Percentiles rank a stretch among this genome's conserved stretches.
phyloP scores from a whole-genome alignment of 257 asterid species.

The Rehmannia glutinosa region DNA sequence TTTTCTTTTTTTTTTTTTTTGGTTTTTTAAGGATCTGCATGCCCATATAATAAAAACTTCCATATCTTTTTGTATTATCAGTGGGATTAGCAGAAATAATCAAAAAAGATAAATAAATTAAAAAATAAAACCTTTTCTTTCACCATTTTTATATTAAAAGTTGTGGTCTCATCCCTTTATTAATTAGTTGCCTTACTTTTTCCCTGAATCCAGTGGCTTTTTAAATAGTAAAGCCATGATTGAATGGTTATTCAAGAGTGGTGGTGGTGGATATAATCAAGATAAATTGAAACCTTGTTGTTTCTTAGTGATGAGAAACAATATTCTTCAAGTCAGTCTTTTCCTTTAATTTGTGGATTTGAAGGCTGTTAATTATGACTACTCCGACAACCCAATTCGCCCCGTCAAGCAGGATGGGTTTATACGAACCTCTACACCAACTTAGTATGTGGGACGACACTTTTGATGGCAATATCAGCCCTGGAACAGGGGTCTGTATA shows the following conservation, averaged over 20 bases:
- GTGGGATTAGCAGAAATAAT: background rate
- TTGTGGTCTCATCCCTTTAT: slow-evolving; percentile 23
- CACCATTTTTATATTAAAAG: slow-evolving; percentile 21
- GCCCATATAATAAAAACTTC: background rate
- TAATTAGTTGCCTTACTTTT: too few species aligned
- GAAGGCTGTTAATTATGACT: slow-evolving; percentile 53
- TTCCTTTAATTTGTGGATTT: too few species aligned
- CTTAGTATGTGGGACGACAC: slow-evolving; percentile 84
- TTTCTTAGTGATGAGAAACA: too few species aligned
- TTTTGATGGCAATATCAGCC: slow-evolving; percentile 46
- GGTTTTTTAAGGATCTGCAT: background rate
- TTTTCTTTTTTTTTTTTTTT: background rate
- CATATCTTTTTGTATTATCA: too few species aligned
- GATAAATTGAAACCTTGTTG: too few species aligned
- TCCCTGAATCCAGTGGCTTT: too few species aligned
- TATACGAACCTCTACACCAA: slow-evolving; percentile 66
- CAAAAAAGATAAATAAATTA: background rate
- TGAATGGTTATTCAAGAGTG: slow-evolving; percentile 6
- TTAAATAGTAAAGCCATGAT: too few species aligned
- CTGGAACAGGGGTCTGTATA: slow-evolving; percentile 37
- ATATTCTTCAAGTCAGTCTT: too few species aligned
- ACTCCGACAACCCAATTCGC: slow-evolving; percentile 70
- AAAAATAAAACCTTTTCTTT: slow-evolving; percentile 5
- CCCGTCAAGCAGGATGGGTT: slow-evolving; percentile 58
- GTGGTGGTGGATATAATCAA: too few species aligned